Conservation (phyloP, 495 filamentous ascomycete genomes). For the Aspergillus sparsus region DNA sequence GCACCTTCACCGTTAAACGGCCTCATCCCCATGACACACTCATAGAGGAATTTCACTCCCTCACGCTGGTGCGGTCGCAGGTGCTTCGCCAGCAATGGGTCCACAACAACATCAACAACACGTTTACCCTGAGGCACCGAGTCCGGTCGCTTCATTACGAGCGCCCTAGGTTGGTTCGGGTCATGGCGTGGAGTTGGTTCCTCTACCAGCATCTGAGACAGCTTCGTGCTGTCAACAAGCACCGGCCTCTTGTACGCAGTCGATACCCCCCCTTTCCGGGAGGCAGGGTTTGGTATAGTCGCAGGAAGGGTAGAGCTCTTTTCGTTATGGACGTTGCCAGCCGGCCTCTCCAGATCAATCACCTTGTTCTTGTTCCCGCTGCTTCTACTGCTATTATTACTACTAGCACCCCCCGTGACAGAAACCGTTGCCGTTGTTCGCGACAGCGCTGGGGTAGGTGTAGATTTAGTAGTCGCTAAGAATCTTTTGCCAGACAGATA, state of each 20-base stretch:
- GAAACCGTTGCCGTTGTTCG: constrained; percentile 30
- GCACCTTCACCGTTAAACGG: constrained; percentile 71
- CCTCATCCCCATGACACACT: constrained; percentile 82
- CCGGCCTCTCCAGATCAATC: constrained; percentile 2
- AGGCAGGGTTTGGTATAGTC: constrained; percentile 23
- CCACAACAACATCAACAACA: constrained; percentile 79
- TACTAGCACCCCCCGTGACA: constrained; percentile 16
- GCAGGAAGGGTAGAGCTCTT: not conserved
- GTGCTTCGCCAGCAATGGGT: constrained; percentile 66
- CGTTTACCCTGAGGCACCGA: constrained; percentile 61
- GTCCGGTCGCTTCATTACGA: constrained; percentile 69
- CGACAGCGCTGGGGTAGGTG: constrained; percentile 17
- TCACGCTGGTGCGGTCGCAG: constrained; percentile 76
- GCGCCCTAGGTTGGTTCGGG: constrained; percentile 57
- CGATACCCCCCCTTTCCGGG: constrained; percentile 26
- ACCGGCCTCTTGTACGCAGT: constrained; percentile 60
- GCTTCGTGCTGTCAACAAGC: constrained; percentile 54
- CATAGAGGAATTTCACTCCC: constrained; percentile 77
- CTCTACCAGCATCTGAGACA: constrained; percentile 40
- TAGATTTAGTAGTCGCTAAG: constrained; percentile 33
- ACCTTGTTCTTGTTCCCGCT: not conserved
- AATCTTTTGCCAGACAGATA: constrained; percentile 61
- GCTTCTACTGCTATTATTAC: too few relatives aligned
- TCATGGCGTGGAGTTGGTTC: constrained; percentile 67
- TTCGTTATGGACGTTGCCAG: constrained; percentile 1